Conservation (phyloP, 2,329 filamentous ascomycete genomes). For the Phyllosticta paracitricarpa region DNA sequence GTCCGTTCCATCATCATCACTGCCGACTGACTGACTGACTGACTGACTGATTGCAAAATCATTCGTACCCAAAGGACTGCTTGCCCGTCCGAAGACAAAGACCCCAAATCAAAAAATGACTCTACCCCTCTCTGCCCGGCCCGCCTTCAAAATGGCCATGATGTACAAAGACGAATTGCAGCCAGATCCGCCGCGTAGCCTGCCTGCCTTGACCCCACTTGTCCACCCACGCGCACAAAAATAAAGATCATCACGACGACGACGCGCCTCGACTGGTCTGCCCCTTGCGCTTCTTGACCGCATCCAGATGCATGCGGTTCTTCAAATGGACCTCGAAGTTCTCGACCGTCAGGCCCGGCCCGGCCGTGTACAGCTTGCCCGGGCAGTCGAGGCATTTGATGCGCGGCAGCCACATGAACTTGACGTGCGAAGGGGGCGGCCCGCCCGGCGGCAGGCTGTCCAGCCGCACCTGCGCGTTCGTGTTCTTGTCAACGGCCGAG, state of each 20-base stretch:
- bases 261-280: background rate
- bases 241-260: background rate
- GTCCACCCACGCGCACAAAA: background rate
- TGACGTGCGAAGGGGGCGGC: constrained; percentile 52
- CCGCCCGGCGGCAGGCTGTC: constrained; percentile 37
- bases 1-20: background rate
- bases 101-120: background rate
- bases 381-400: constrained; percentile 90
- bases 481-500: constrained; percentile 64
- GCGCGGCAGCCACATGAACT: constrained; percentile 75
- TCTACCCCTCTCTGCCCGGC: background rate
- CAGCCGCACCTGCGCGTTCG: constrained; percentile 52
- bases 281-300: constrained; percentile 24
- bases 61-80: constrained; percentile 2
- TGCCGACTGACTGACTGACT: background rate
- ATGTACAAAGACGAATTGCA: constrained; percentile 4
- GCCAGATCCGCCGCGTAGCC: background rate
- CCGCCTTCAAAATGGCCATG: constrained; percentile 1
- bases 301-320: constrained; percentile 58
- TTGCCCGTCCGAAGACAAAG: background rate
- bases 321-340: constrained; percentile 91
- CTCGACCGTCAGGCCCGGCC: constrained; percentile 70
- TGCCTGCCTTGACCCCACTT: background rate
- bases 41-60: background rate
- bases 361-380: constrained; percentile 86